A percentile compares a stretch with the other conserved stretches of the same genome.
Conservation (phyloP, 495 filamentous ascomycete genomes). For the Ascodesmis nigricans region DNA sequence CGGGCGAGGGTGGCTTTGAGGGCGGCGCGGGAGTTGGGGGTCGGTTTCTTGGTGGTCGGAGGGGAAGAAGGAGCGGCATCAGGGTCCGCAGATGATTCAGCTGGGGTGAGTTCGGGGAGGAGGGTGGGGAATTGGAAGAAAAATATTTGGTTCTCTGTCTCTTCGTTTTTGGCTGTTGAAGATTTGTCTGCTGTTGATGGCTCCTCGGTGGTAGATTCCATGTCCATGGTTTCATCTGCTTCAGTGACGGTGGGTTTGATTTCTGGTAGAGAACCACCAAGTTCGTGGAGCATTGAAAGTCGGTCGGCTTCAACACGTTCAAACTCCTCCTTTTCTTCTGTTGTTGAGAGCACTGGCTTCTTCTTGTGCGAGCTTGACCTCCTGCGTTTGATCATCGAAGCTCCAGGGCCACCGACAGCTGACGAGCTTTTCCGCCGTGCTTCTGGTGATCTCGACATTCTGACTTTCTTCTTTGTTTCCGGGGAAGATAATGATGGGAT, state of each 20-base stretch:
- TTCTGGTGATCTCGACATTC: slow-evolving; percentile 1
- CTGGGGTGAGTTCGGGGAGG: slow-evolving; percentile 12
- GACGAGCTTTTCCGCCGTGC: slow-evolving; percentile 1
- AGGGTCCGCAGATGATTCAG: not conserved
- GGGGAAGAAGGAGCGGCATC: not conserved
- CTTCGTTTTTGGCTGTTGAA: slow-evolving; percentile 12
- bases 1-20: slow-evolving; percentile 10
- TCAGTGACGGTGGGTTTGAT: not conserved
- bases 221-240: not conserved
- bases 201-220: not conserved
- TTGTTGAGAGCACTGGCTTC: slow-evolving; percentile 4
- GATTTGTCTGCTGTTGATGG: too few relatives aligned
- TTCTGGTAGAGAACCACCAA: slow-evolving; percentile 12
- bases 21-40: slow-evolving; percentile 3
- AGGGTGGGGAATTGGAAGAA: slow-evolving; percentile 21
- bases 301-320: slow-evolving; percentile 16
- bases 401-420: too few relatives aligned
- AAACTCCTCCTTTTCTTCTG: slow-evolving; percentile 15
- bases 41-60: slow-evolving; percentile 3
- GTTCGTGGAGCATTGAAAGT: slow-evolving; percentile 13
- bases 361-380: slow-evolving; percentile 5
- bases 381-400: not conserved
- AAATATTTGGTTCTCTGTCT: slow-evolving; percentile 20
- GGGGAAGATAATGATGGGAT: slow-evolving; percentile 1
- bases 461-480: slow-evolving; percentile 3